phyloP scores from a whole-genome alignment of 1,284 basidiomycete genomes.

The Pseudozyma hubeiensis region DNA sequence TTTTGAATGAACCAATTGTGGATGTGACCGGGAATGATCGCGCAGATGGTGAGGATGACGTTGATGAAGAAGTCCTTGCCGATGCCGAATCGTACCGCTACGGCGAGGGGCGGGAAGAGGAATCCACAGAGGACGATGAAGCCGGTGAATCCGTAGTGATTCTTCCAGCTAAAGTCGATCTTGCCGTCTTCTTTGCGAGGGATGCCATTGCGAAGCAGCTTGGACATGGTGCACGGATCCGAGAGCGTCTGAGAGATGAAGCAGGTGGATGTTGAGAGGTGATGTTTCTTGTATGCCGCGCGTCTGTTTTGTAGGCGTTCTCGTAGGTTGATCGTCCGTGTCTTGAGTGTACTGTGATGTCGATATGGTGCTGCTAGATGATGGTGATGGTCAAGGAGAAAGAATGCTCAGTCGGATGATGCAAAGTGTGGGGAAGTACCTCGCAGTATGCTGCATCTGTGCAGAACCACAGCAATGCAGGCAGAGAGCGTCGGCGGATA shows the following conservation, averaged over 20 bases:
- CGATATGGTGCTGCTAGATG: too few relatives aligned
- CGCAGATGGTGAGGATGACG: slow-evolving; percentile 84
- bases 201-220: slow-evolving; percentile 43
- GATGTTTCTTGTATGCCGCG: too few relatives aligned
- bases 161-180: slow-evolving; percentile 49
- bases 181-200: slow-evolving; percentile 53
- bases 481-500: too few relatives aligned
- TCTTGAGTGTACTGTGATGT: too few relatives aligned
- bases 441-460: too few relatives aligned
- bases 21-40: slow-evolving; percentile 72
- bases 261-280: too few relatives aligned
- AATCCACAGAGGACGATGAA: slow-evolving; percentile 61
- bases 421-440: too few relatives aligned
- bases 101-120: slow-evolving; percentile 73
- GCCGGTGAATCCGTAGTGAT: slow-evolving; percentile 56
- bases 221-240: slow-evolving; percentile 24
- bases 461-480: too few relatives aligned
- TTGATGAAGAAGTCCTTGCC: slow-evolving; percentile 94
- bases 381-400: too few relatives aligned
- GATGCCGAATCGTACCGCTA: slow-evolving; percentile 92
- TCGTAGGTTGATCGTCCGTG: too few relatives aligned
- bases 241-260: neutral
- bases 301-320: too few relatives aligned
- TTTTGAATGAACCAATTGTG: slow-evolving; percentile 57
- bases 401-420: too few relatives aligned